Conservation (phyloP, 1,139 yeast species). For the Arxiozyma telluris region DNA sequence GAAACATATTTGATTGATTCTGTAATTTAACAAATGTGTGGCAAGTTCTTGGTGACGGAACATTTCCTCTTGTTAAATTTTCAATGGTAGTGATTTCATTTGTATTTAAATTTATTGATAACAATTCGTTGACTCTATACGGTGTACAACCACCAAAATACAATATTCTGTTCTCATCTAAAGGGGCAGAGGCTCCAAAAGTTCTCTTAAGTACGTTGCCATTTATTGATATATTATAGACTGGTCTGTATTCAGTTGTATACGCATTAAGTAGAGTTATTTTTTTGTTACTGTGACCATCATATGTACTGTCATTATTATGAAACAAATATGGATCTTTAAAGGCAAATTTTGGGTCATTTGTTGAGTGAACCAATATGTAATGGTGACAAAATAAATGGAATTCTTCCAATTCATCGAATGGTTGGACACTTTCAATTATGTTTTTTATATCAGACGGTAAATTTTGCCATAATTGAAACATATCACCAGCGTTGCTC, state of each 20-base stretch:
- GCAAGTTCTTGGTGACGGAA: conserved; percentile 44
- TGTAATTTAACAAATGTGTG: conserved; percentile 42
- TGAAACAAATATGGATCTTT: conserved; percentile 1
- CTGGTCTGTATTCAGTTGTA: background rate
- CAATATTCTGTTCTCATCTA: conserved; percentile 15
- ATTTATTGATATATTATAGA: background rate
- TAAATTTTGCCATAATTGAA: conserved; percentile 47
- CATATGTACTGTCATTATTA: background rate
- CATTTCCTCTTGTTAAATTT: conserved; percentile 7
- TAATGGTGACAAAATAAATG: conserved; percentile 71
- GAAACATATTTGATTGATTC: conserved; percentile 11
- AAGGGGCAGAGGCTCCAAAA: conserved; percentile 34
- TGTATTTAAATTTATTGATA: conserved; percentile 12
- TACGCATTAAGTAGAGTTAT: background rate
- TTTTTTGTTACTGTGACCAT: too few species aligned
- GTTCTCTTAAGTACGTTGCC: conserved; percentile 32
- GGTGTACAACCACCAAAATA: conserved; percentile 39
- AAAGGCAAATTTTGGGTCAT: conserved; percentile 19
- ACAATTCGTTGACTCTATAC: conserved; percentile 15
- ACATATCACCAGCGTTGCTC: conserved; percentile 49
- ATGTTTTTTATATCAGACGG: conserved; percentile 34
- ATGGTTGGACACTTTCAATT: conserved; percentile 50
- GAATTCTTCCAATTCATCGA: conserved; percentile 83
- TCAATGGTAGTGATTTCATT: conserved; percentile 2
- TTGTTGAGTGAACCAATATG: conserved; percentile 57